phyloP scores from a whole-genome alignment of 1,139 yeast species.

The Tardiomyces digboiensis region DNA sequence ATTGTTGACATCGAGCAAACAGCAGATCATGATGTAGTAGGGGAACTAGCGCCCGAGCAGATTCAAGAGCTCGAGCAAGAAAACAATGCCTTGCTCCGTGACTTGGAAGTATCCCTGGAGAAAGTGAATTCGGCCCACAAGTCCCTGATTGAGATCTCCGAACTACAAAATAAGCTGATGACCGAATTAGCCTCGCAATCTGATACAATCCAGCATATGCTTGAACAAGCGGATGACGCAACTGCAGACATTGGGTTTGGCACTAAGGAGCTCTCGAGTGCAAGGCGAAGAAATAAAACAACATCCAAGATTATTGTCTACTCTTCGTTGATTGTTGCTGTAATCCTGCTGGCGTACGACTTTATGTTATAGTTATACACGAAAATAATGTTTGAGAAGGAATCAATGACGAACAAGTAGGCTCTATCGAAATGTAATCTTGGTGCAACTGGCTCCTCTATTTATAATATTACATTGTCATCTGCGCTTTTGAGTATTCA shows the following conservation, averaged over 20 bases:
- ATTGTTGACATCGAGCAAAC: constrained; percentile 14
- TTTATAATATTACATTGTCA: too few relatives aligned
- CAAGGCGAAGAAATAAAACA: constrained; percentile 59
- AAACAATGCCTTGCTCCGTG: constrained; percentile 61
- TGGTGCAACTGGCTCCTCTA: too few relatives aligned
- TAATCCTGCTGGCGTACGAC: constrained; percentile 56
- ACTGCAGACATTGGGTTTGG: constrained; percentile 64
- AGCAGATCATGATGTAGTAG: constrained; percentile 18
- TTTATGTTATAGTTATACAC: not conserved
- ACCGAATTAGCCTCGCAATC: constrained; percentile 70
- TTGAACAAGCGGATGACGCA: constrained; percentile 65
- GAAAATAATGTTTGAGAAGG: too few relatives aligned
- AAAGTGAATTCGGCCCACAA: constrained; percentile 47
- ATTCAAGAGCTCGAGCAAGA: constrained; percentile 62
- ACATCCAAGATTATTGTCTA: constrained; percentile 60
- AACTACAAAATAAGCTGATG: constrained; percentile 68
- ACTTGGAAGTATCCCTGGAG: constrained; percentile 38
- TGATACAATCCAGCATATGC: constrained; percentile 55
- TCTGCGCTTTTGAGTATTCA: too few relatives aligned
- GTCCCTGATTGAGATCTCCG: constrained; percentile 72
- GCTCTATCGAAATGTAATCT: too few relatives aligned
- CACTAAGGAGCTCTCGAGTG: constrained; percentile 60
- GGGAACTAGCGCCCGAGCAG: constrained; percentile 47
- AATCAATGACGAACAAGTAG: too few relatives aligned
- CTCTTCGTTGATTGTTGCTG: constrained; percentile 51